Base-by-base conservation (phyloP, 2,329 filamentous ascomycete genomes). In the Colletotrichum chrysophilum region DNA sequence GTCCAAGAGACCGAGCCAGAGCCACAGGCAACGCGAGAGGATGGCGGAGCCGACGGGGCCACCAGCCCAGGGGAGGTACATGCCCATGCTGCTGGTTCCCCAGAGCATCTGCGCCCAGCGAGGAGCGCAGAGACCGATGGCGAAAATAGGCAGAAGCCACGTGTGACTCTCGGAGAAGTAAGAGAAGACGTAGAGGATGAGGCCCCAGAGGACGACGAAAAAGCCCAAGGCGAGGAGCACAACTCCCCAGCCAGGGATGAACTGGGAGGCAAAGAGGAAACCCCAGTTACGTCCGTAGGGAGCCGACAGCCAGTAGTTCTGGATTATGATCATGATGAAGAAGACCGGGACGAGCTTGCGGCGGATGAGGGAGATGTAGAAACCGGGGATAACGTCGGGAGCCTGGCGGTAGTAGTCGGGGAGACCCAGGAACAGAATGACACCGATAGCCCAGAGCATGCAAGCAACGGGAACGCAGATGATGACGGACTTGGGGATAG, bases 21-120 rank as follows among this genome's bases (percentile, higher is more conserved):
- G 62, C 74, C 74, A 76, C 8, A 94, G 86, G 92, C 92, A 94
- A 86, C 3, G 90, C 90, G 10, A 91, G 82, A 1, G 93, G 81
- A 1, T 92, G 90, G 4, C 89, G 88, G 9, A 88, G 86, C 1
- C 90, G 82, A 21, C 89, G 88, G 4, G 85, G 84, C 52, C 70
- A 21, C 90, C 90, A 8, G 89, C 89, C 92, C 92, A 93, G 4
- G 92, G 92, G 3, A 94, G 83, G 80, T 90, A 93, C 32, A 88
- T 84, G 5, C 91, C 92, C 76, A 93, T 89, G 13, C 89, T 88
- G 9, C 88, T 91, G 7, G 89, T 90, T 13, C 88, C 90, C 92
- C 92, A 94, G 80, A 92, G 90, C 81, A 93, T 93, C 81, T 94
- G 92, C 10, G 89, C 89, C 92, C 92, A 94, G 75, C 92, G 87